Evolutionary conservation across 257 asterid genomes (phyloP), one percentile per base, ranked within the genome.

Genomic region (Forsythia suspensa): DNA sequence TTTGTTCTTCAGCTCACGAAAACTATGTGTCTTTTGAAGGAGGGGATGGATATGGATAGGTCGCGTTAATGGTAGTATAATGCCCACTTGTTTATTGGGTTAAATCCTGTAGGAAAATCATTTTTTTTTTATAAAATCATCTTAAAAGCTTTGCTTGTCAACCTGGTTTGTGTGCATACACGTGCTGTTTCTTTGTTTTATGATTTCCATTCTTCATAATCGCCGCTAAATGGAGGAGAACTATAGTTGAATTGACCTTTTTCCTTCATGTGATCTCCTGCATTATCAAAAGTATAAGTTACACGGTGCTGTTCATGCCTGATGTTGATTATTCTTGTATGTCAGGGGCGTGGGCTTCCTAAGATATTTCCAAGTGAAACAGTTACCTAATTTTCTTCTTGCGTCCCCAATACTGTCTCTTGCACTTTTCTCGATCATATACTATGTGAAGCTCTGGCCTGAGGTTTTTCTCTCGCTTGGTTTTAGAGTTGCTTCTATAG

Each of bases 271-370:
- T 80, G 89, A 16, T 75, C 18, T 29, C 34, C 34, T 77, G 36
- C 78, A 46, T 21, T 42, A 43, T 79, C 21, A 15, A 57, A 40
- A 44, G 51, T n/a, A 72, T 24, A 34, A 51, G 43, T 16, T 77
- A 10, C 63, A 52, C 18, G 70, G 37, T 46, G 61, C 37, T 29
- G 65, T 73, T 44, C 34, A 42, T 79, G 59, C 78, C 52, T 84
- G 86, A 73, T 78, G 51, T 68, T 66, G 29, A 70, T 72, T 72
- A 51, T 77, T 67, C 52, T 80, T 77, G 80, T 52, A 51, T 85
- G 83, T 57, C 92, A 95, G 99, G 99, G 97, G 95, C 72, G 97
- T 93, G 72, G 99, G 99, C 70, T 92, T 95, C 86, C 88, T 95
- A 75, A 90, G 83, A 87, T 95, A 95, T 84, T 95, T 95, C 81